Evolutionary conservation across 2,329 filamentous ascomycete species (phyloP).

Genomic region (Verticillium albo-atrum): DNA sequence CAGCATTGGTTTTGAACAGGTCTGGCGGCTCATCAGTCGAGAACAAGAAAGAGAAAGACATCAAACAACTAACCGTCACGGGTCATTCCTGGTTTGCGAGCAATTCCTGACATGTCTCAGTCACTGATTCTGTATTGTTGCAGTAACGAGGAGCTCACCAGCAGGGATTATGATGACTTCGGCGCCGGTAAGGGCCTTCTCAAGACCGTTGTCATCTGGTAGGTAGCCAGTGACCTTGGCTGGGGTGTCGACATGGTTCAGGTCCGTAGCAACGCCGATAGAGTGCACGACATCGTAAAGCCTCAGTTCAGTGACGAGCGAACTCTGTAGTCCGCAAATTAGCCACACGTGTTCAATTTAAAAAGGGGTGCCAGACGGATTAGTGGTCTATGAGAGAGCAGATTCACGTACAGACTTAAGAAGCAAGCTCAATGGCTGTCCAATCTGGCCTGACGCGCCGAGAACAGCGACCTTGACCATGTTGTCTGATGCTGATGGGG

Average conservation of each 20-base stretch:
- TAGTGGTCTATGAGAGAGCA: background rate
- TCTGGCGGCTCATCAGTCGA: background rate
- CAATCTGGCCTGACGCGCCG: slow-evolving; percentile 5
- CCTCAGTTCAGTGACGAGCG: slow-evolving; percentile 8
- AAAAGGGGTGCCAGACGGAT: too few species aligned
- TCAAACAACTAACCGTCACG: slow-evolving; percentile 43
- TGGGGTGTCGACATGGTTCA: slow-evolving; percentile 77
- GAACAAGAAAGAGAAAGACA: too few species aligned
- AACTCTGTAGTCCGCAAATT: background rate
- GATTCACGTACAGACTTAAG: slow-evolving; percentile 4
- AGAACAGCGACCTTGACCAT: slow-evolving; percentile 4
- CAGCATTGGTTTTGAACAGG: slow-evolving; percentile 75
- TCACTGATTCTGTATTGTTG: too few species aligned
- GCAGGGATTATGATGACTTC: slow-evolving; percentile 75
- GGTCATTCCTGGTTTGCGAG: slow-evolving; percentile 78
- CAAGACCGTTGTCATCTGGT: slow-evolving; percentile 56
- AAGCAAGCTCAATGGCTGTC: slow-evolving; percentile 4
- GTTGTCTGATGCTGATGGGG: too few species aligned
- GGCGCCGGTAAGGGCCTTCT: slow-evolving; percentile 58
- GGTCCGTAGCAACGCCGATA: slow-evolving; percentile 68
- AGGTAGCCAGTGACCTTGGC: slow-evolving; percentile 68
- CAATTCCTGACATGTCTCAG: slow-evolving; percentile 45
- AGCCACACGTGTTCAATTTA: too few species aligned
- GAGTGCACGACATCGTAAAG: slow-evolving; percentile 12
- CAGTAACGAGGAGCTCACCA: slow-evolving; percentile 20